These are phyloP conservation scores for Astragalus membranaceus DNA, from an alignment of 306 rosid species.

Conservation along the genomic window DNA sequence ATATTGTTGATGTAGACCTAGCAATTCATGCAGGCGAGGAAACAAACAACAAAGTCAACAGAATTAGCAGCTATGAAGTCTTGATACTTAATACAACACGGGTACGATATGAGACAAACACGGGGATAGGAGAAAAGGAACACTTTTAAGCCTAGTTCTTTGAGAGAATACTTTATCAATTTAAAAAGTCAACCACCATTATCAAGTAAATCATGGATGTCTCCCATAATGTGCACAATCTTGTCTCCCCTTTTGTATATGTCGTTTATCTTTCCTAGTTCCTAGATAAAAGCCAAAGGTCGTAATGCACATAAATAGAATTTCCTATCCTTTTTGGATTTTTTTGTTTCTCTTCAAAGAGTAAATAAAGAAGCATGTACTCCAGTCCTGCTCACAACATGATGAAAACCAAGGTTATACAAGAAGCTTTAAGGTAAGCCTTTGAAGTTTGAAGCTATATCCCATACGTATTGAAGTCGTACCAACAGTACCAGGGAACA, in stretches of 20 bases:
- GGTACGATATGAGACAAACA: neutral
- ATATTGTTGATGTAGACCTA: slow-evolving; percentile 59
- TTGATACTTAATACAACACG: neutral
- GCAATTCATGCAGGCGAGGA: slow-evolving; percentile 28
- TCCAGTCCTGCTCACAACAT: neutral
- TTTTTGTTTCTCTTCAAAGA: neutral
- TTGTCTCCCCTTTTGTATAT: neutral
- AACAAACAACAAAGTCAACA: slow-evolving; percentile 12
- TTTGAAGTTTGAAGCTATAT: neutral
- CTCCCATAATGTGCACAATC: neutral
- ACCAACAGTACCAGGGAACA: neutral
- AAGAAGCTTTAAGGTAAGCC: neutral
- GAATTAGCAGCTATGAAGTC: neutral
- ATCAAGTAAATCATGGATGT: neutral
- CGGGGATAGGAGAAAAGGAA: neutral
- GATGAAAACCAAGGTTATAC: neutral
- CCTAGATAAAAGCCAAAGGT: neutral
- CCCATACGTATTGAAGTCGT: neutral
- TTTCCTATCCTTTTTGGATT: neutral
- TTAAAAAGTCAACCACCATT: neutral
- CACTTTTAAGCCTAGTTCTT: neutral
- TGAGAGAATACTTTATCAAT: neutral
- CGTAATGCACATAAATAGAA: neutral
- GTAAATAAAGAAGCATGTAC: neutral
- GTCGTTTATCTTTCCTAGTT: neutral